Percentiles rank a stretch among this genome's conserved stretches.
Evolutionary conservation across 2,329 filamentous ascomycete genomes (phyloP).

Genomic region (Stemphylium beticola): DNA sequence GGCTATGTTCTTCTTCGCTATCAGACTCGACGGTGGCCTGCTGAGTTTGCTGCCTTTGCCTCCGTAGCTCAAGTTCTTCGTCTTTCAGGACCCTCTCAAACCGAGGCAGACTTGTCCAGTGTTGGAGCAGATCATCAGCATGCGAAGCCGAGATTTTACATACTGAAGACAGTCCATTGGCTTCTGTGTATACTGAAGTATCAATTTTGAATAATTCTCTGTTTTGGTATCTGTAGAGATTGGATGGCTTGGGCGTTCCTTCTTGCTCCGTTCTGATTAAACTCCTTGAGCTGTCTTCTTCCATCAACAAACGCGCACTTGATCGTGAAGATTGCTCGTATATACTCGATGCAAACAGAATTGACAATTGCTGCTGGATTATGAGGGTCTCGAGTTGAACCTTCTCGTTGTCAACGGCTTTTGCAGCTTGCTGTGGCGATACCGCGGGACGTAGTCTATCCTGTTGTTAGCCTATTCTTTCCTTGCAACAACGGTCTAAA

Average conservation of each 20-base stretch:
- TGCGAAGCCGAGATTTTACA: conserved; percentile 32
- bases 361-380: conserved; percentile 49
- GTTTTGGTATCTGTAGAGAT: conserved; percentile 40
- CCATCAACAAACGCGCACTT: conserved; percentile 33
- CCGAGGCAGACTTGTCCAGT: conserved; percentile 43
- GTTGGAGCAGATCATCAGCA: conserved; percentile 35
- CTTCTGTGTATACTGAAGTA: conserved; percentile 23
- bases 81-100: conserved; percentile 38
- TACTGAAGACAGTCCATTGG: conserved; percentile 32
- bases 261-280: conserved; percentile 18
- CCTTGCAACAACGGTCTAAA: not conserved
- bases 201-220: conserved; percentile 34
- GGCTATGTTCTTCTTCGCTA: conserved; percentile 36
- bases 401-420: conserved; percentile 45
- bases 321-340: conserved; percentile 23
- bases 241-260: conserved; percentile 23
- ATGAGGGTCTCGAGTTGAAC: conserved; percentile 47
- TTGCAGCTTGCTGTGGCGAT: conserved; percentile 40
- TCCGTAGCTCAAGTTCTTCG: conserved; percentile 28
- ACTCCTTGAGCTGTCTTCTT: conserved; percentile 39
- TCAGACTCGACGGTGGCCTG: conserved; percentile 46
- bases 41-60: conserved; percentile 33
- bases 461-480: not conserved
- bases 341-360: conserved; percentile 32
- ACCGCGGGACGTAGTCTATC: conserved; percentile 39